phyloP scores from a whole-genome alignment of 495 filamentous ascomycete species.

The Daldinia childiae region DNA sequence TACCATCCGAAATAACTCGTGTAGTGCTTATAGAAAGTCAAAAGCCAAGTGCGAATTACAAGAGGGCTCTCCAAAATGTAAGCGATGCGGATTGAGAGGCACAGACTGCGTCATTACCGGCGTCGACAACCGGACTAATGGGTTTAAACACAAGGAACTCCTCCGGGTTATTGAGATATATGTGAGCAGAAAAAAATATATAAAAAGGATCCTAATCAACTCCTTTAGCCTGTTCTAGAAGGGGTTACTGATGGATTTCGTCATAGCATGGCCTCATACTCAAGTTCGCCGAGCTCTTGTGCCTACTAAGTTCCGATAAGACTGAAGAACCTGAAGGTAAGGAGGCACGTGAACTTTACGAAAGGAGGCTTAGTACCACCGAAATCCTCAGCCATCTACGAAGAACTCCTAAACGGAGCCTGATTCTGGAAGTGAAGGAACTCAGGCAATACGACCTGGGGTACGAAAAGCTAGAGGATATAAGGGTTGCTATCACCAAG shows the following conservation, averaged over 20 bases:
- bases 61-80: not conserved
- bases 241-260: not conserved
- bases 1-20: not conserved
- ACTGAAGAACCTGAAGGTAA: not conserved
- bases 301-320: not conserved
- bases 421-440: not conserved
- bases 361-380: not conserved
- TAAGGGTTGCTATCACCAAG: not conserved
- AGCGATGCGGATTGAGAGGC: not conserved
- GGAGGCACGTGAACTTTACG: not conserved
- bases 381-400: not conserved
- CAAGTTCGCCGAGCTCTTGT: not conserved
- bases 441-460: not conserved
- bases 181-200: not conserved
- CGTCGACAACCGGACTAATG: constrained; percentile 14
- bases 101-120: not conserved
- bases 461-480: not conserved
- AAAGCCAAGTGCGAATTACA: constrained; percentile 1
- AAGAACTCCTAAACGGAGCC: not conserved
- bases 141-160: constrained; percentile 2
- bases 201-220: not conserved
- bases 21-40: constrained; percentile 6
- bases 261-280: not conserved
- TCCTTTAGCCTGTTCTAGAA: not conserved
- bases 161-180: not conserved